Percentiles rank a stretch among this genome's conserved stretches.
Evolutionary conservation across 345 rosid species (phyloP).

Genomic region (Eucalyptus curtisii): DNA sequence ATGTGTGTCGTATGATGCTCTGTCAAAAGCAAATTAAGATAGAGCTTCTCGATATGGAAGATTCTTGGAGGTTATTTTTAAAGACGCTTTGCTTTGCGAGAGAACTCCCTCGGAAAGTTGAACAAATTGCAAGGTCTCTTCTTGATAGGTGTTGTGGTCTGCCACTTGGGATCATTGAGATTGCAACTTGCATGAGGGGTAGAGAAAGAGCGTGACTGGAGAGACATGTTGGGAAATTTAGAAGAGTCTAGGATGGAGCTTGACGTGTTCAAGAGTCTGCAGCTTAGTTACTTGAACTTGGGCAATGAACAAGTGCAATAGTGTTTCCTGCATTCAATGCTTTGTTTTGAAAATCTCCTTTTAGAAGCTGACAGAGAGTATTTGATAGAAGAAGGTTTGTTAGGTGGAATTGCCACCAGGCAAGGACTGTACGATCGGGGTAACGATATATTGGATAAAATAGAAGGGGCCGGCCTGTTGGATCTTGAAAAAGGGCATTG

Average conservation of each 20-base stretch:
- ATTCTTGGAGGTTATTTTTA: neutral
- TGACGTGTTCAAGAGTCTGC: neutral
- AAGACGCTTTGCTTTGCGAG: neutral
- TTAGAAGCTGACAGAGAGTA: neutral
- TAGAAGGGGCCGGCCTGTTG: neutral
- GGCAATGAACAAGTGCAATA: neutral
- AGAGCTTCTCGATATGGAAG: neutral
- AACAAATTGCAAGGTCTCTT: neutral
- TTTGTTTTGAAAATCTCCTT: neutral
- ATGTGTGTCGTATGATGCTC: neutral
- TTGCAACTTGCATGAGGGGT: constrained; percentile 1
- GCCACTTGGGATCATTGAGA: constrained; percentile 3
- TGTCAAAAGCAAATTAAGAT: neutral
- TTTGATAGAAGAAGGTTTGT: constrained; percentile 3
- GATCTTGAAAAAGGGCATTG: neutral
- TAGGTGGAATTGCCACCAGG: neutral
- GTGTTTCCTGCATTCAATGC: constrained; percentile 9
- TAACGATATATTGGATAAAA: neutral
- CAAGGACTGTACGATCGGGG: neutral
- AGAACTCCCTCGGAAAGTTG: neutral
- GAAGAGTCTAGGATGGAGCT: neutral
- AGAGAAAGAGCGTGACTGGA: neutral
- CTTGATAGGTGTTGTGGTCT: neutral
- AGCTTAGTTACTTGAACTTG: constrained; percentile 1
- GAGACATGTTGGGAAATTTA: neutral